Percentiles rank a stretch among this genome's conserved stretches.
phyloP scores from a whole-genome alignment of 2,329 filamentous ascomycete species.

The Ilyonectria destructans region DNA sequence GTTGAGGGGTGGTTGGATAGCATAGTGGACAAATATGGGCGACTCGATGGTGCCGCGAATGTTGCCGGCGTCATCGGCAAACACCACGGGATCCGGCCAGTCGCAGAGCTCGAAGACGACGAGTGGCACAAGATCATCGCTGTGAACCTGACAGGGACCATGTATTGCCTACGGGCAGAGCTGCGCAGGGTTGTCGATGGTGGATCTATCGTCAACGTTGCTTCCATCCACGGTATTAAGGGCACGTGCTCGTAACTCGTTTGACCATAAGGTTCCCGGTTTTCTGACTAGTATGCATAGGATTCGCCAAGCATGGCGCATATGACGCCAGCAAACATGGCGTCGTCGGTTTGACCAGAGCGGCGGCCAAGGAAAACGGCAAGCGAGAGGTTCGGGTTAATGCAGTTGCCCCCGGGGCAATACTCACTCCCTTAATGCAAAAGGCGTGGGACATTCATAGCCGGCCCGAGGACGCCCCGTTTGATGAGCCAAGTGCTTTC shows the following conservation, averaged over 20 bases:
- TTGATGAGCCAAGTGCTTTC: slow-evolving; percentile 61
- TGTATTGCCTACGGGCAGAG: slow-evolving; percentile 66
- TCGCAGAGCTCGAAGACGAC: slow-evolving; percentile 63
- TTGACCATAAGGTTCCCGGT: slow-evolving; percentile 3
- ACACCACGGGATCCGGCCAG: slow-evolving; percentile 57
- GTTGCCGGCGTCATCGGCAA: slow-evolving; percentile 68
- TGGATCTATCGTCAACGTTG: slow-evolving; percentile 73
- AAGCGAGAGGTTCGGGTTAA: slow-evolving; percentile 63
- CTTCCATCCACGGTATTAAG: slow-evolving; percentile 63
- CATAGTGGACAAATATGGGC: slow-evolving; percentile 66
- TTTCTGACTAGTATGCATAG: slow-evolving; percentile 44
- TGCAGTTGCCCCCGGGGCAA: slow-evolving; percentile 65
- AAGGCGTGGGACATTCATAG: slow-evolving; percentile 57
- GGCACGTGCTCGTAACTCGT: slow-evolving; percentile 52
- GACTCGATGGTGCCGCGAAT: slow-evolving; percentile 70
- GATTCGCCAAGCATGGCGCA: slow-evolving; percentile 55
- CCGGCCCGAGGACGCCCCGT: slow-evolving; percentile 56
- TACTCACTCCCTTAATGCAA: slow-evolving; percentile 67
- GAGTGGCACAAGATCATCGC: slow-evolving; percentile 66
- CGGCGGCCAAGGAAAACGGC: slow-evolving; percentile 60
- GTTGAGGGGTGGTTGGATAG: slow-evolving; percentile 68
- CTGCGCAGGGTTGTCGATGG: slow-evolving; percentile 58
- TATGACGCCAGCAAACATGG: slow-evolving; percentile 60
- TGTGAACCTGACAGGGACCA: slow-evolving; percentile 67
- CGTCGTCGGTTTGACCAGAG: slow-evolving; percentile 55